These are phyloP conservation scores for Ogataea glucozyma DNA, from an alignment of 805 yeast genomes.

Conservation along the genomic window DNA sequence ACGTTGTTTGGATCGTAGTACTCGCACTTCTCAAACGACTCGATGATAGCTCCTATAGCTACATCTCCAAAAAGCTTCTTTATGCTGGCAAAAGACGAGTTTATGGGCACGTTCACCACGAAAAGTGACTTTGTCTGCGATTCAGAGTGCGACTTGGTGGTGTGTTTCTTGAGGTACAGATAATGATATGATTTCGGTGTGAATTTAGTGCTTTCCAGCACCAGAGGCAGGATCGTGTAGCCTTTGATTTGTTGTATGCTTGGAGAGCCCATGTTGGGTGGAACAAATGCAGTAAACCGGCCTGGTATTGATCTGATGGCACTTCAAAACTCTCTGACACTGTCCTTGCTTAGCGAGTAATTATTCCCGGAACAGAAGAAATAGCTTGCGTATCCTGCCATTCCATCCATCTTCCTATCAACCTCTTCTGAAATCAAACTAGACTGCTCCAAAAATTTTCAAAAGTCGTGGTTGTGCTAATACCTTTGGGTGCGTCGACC, in stretches of 20 bases:
- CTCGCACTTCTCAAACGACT: conserved; percentile 37
- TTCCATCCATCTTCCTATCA: too few species aligned
- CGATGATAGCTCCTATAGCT: conserved; percentile 66
- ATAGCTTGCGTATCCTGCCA: too few species aligned
- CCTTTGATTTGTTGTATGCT: conserved; percentile 53
- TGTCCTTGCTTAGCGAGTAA: too few species aligned
- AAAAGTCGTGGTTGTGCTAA: background rate
- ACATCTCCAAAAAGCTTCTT: conserved; percentile 58
- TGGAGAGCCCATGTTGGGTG: conserved; percentile 4
- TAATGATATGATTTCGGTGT: conserved; percentile 47
- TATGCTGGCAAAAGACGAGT: conserved; percentile 51
- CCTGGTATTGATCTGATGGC: too few species aligned
- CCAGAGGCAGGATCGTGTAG: conserved; percentile 51
- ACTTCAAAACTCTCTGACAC: too few species aligned
- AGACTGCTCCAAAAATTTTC: conserved; percentile 1
- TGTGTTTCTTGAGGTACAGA: conserved; percentile 66
- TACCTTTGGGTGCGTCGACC: background rate
- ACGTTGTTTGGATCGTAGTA: conserved; percentile 31
- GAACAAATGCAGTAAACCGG: too few species aligned
- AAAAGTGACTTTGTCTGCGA: conserved; percentile 62
- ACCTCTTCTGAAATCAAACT: background rate
- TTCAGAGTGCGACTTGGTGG: conserved; percentile 41
- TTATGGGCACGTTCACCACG: conserved; percentile 72
- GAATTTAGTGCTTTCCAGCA: conserved; percentile 36
- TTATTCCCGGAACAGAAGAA: too few species aligned